phyloP scores from a whole-genome alignment of 148 eudicot genomes.

The Vaccinium macrocarpon region DNA sequence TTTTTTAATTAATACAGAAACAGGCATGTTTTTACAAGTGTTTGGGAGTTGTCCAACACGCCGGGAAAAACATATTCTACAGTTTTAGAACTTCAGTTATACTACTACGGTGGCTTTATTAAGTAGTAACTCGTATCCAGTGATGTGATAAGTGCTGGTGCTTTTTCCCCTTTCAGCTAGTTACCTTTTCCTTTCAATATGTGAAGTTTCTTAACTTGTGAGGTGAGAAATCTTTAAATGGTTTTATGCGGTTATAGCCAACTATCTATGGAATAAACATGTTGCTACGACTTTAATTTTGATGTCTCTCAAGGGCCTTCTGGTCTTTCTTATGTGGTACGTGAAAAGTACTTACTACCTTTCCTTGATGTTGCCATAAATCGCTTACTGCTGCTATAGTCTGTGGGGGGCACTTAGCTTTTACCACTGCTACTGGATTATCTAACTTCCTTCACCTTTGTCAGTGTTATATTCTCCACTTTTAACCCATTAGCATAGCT shows the following conservation, averaged over 20 bases:
- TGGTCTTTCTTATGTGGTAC: slow-evolving; percentile 25
- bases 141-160: background rate
- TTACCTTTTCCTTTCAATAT: background rate
- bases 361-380: slow-evolving; percentile 31
- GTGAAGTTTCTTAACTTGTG: background rate
- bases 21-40: background rate
- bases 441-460: background rate
- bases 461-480: slow-evolving; percentile 19
- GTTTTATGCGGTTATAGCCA: background rate
- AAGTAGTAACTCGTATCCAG: background rate
- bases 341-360: slow-evolving; percentile 20
- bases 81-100: background rate
- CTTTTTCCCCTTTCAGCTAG: slow-evolving; percentile 12
- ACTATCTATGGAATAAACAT: slow-evolving; percentile 8
- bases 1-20: background rate
- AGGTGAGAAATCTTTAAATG: slow-evolving; percentile 9
- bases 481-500: slow-evolving; percentile 11
- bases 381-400: slow-evolving; percentile 4
- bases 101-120: background rate
- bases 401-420: slow-evolving; percentile 10
- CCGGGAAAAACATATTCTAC: too few relatives aligned
- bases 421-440: slow-evolving; percentile 8
- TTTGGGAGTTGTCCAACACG: background rate
- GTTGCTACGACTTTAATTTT: slow-evolving; percentile 13
- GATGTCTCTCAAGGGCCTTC: slow-evolving; percentile 19